Percentiles rank a stretch among this genome's conserved stretches.
These are phyloP conservation scores for Dianthus caryophyllus DNA, from an alignment of 148 eudicot species.

Conservation along the genomic window DNA sequence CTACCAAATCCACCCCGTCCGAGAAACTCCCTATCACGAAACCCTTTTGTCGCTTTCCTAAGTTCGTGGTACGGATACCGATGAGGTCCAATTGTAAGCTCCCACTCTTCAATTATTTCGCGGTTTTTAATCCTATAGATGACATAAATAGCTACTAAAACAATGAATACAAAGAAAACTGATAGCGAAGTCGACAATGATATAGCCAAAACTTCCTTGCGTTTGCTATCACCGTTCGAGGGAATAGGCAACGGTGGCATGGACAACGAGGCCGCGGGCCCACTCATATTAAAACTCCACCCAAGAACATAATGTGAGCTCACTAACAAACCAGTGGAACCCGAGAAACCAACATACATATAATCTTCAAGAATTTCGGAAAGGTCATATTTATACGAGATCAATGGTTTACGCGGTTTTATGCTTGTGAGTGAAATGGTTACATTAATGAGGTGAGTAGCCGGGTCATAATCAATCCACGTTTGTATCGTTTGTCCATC, in stretches of 20 bases:
- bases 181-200: conserved; percentile 7
- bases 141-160: conserved; percentile 14
- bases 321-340: conserved; percentile 28
- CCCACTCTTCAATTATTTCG: conserved; percentile 51
- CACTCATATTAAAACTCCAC: conserved; percentile 38
- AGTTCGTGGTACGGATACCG: conserved; percentile 26
- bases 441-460: conserved; percentile 13
- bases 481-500: conserved; percentile 20
- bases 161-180: not conserved
- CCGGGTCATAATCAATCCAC: conserved; percentile 38
- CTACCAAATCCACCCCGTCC: conserved; percentile 30
- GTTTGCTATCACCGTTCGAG: not conserved
- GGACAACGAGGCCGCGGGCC: conserved; percentile 19
- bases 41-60: conserved; percentile 25
- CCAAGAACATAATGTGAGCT: conserved; percentile 34
- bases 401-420: conserved; percentile 24
- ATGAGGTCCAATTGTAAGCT: conserved; percentile 36
- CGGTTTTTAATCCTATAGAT: conserved; percentile 18
- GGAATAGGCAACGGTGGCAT: conserved; percentile 23
- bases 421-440: conserved; percentile 17
- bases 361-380: conserved; percentile 6
- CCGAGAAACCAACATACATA: conserved; percentile 40
- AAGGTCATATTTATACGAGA: conserved; percentile 27
- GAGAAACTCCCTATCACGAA: conserved; percentile 19
- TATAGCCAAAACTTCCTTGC: conserved; percentile 1